phyloP scores from a whole-genome alignment of 2,329 filamentous ascomycete species.

The Metarhizium rileyi region DNA sequence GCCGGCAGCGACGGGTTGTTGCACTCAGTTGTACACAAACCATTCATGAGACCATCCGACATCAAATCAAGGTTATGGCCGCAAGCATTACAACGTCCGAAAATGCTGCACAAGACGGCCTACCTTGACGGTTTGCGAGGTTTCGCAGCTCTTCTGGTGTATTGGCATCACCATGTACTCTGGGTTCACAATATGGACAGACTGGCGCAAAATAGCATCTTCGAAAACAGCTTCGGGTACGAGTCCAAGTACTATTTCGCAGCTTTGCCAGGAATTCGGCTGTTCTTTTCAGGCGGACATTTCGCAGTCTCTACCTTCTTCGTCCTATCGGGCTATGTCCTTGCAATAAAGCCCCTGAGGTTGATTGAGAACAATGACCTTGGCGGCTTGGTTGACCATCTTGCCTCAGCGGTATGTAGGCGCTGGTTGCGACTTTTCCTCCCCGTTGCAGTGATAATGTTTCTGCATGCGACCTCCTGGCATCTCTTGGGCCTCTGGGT shows the following conservation, averaged over 20 bases:
- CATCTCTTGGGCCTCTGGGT: conserved; percentile 42
- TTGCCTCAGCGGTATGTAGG: conserved; percentile 38
- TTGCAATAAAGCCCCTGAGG: conserved; percentile 39
- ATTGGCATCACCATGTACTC: conserved; percentile 49
- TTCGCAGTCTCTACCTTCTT: conserved; percentile 48
- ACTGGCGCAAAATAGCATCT: conserved; percentile 18
- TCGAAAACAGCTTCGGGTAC: conserved; percentile 47
- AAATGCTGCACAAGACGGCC: conserved; percentile 39
- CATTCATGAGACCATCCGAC: not conserved
- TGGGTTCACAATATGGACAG: conserved; percentile 38
- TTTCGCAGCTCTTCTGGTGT: conserved; percentile 57
- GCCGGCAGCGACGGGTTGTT: not conserved
- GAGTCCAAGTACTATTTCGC: conserved; percentile 37
- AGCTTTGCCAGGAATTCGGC: conserved; percentile 46
- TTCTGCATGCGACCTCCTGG: conserved; percentile 39
- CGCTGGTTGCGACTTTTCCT: conserved; percentile 40
- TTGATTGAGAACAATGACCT: conserved; percentile 35
- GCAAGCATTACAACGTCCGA: conserved; percentile 5
- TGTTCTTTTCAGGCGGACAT: conserved; percentile 52
- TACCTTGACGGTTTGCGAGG: conserved; percentile 55
- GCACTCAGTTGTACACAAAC: too few species aligned
- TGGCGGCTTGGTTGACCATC: conserved; percentile 29
- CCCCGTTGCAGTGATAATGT: conserved; percentile 44
- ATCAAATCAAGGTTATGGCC: conserved; percentile 2
- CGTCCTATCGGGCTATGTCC: conserved; percentile 48